Percentiles rank a stretch among this genome's conserved stretches.
Evolutionary conservation across 345 rosid species (phyloP).

Genomic region (Gossypium turneri): DNA sequence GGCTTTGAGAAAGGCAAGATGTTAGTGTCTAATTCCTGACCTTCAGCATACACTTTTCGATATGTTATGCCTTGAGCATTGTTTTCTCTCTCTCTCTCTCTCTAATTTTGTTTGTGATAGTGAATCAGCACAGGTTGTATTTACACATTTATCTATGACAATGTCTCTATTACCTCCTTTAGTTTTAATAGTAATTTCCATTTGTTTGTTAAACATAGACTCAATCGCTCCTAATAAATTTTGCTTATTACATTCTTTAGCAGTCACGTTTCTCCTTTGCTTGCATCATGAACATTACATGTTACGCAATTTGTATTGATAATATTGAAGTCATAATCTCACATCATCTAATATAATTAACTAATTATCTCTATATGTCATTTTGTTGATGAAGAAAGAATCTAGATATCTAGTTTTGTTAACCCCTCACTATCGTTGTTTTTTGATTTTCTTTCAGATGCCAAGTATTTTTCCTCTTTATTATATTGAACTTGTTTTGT

Average conservation of each 20-base stretch:
- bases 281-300: too few species aligned
- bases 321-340: background rate
- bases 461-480: background rate
- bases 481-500: background rate
- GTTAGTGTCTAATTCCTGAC: slow-evolving; percentile 39
- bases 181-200: background rate
- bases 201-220: background rate
- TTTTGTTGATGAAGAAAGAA: background rate
- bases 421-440: background rate
- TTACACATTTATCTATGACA: background rate
- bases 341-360: background rate
- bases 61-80: background rate
- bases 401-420: background rate
- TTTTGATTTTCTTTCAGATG: background rate
- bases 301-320: background rate
- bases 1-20: slow-evolving; percentile 92
- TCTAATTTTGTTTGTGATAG: too few species aligned
- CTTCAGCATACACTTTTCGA: background rate
- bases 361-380: background rate
- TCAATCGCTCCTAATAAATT: background rate
- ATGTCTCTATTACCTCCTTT: background rate
- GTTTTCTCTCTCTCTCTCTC: too few species aligned
- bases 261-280: background rate
- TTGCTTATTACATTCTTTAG: background rate
- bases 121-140: slow-evolving; percentile 53